Evolutionary conservation across 306 rosid genomes (phyloP).

Genomic region (Cucurbita pepo): DNA sequence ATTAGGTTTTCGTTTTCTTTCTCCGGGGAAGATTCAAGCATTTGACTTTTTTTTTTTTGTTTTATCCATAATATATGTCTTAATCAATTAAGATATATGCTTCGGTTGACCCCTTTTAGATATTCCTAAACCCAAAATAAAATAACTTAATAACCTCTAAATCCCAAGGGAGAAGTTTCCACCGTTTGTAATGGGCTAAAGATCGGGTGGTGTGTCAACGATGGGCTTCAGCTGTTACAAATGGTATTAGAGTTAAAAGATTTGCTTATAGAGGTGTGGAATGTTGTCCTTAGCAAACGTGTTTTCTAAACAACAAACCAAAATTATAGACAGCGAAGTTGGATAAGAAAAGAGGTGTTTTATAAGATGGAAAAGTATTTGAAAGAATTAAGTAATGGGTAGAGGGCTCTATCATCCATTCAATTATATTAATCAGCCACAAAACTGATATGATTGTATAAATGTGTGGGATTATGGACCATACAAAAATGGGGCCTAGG

Average conservation of each 20-base stretch:
- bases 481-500: constrained; percentile 1
- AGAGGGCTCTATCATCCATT: background rate
- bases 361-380: background rate
- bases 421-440: background rate
- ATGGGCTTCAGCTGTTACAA: too few relatives aligned
- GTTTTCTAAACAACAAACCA: background rate
- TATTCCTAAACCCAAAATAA: background rate
- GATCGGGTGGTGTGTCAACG: too few relatives aligned
- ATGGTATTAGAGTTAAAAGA: too few relatives aligned
- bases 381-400: background rate
- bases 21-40: too few relatives aligned
- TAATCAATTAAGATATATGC: too few relatives aligned
- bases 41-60: too few relatives aligned
- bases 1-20: too few relatives aligned
- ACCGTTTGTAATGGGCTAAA: too few relatives aligned
- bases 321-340: background rate
- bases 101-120: background rate
- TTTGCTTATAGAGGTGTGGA: too few relatives aligned
- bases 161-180: background rate
- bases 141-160: background rate
- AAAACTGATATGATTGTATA: background rate
- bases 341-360: background rate
- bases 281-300: too few relatives aligned
- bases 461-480: constrained; percentile 1
- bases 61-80: too few relatives aligned